Evolutionary conservation across 169 alveolate species (phyloP).

Genomic region (Eimeria praecox): DNA sequence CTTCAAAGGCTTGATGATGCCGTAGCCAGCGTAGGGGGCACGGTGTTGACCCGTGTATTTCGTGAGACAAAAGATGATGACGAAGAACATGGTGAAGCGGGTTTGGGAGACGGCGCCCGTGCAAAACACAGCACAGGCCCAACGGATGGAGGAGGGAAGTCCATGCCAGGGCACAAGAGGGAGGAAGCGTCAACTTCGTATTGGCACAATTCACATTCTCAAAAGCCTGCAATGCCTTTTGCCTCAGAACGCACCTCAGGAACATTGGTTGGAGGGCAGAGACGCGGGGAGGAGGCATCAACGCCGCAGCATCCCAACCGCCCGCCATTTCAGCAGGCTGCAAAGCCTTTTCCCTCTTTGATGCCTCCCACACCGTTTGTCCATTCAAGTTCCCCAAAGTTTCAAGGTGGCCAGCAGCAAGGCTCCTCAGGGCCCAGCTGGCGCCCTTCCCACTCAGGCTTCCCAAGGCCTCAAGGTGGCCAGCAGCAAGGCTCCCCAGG

Average conservation of each 20-base stretch:
- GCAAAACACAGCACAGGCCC: not conserved
- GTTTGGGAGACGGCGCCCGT: not conserved
- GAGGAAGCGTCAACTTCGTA: not conserved
- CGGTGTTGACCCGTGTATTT: not conserved
- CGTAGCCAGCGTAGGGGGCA: not conserved
- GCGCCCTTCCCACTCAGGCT: too few relatives aligned
- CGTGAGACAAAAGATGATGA: not conserved
- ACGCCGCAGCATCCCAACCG: too few relatives aligned
- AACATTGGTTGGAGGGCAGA: too few relatives aligned
- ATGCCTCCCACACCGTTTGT: not conserved
- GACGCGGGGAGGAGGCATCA: too few relatives aligned
- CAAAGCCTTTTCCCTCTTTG: not conserved
- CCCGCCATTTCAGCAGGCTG: not conserved
- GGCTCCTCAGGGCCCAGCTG: too few relatives aligned
- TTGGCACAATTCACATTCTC: not conserved
- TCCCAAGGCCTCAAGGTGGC: too few relatives aligned
- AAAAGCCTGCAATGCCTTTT: not conserved
- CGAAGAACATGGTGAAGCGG: not conserved
- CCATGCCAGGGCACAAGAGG: not conserved
- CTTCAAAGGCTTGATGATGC: not conserved
- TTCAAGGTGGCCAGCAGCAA: too few relatives aligned
- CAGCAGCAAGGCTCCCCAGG: too few relatives aligned
- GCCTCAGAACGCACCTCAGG: too few relatives aligned
- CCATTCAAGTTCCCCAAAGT: too few relatives aligned
- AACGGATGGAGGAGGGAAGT: not conserved